These are phyloP conservation scores for Aspergillus saccharolyticus DNA, from an alignment of 495 filamentous ascomycete species.

Conservation along the genomic window DNA sequence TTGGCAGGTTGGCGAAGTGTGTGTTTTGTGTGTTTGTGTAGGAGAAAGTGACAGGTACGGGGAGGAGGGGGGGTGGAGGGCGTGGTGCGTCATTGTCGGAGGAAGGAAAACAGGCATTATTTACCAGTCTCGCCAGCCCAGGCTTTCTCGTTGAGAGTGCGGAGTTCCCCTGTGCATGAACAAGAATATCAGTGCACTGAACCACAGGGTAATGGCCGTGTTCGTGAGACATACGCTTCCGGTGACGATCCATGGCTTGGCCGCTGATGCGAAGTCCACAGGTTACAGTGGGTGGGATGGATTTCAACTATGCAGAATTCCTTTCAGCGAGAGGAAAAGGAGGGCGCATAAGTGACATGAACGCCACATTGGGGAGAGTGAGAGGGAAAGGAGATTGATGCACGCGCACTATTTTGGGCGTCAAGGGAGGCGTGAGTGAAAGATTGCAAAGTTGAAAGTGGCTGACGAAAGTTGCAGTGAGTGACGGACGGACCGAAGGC, in stretches of 20 bases:
- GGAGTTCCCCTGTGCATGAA: conserved; percentile 69
- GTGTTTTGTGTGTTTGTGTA: conserved; percentile 6
- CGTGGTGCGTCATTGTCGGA: background rate
- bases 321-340: conserved; percentile 39
- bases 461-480: conserved; percentile 2
- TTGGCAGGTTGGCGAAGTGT: background rate
- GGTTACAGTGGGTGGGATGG: conserved; percentile 11
- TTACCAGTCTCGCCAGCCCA: conserved; percentile 87
- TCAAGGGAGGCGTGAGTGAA: conserved; percentile 13
- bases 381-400: conserved; percentile 6
- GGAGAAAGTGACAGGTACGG: background rate
- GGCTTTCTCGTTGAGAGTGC: conserved; percentile 75
- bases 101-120: background rate
- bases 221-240: conserved; percentile 60
- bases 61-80: background rate
- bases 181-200: conserved; percentile 10
- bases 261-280: conserved; percentile 14
- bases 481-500: conserved; percentile 12
- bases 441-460: conserved; percentile 7
- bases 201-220: background rate
- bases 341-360: conserved; percentile 36
- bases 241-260: conserved; percentile 69
- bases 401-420: conserved; percentile 15
- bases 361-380: conserved; percentile 39
- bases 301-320: conserved; percentile 32